These are phyloP conservation scores for Hymenotorrendiella dingleyae DNA, from an alignment of 2,329 filamentous ascomycete genomes.

Conservation along the genomic window DNA sequence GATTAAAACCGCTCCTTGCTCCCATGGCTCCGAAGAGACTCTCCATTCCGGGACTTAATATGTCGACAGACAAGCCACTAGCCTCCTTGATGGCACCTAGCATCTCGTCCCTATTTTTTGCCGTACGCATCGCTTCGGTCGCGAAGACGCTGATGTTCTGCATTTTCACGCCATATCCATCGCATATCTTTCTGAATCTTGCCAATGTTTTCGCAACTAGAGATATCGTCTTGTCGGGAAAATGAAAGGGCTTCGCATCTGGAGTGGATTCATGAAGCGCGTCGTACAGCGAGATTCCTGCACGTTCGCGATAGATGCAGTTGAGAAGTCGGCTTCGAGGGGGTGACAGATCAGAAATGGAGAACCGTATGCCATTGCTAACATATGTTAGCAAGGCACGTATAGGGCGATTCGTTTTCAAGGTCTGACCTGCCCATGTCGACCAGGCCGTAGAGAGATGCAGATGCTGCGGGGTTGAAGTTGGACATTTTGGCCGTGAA, in stretches of 20 bases:
- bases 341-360: conserved; percentile 74
- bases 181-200: conserved; percentile 66
- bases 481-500: conserved; percentile 24
- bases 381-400: conserved; percentile 7
- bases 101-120: conserved; percentile 67
- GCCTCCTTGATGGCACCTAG: conserved; percentile 54
- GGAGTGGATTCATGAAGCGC: conserved; percentile 53
- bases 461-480: conserved; percentile 14
- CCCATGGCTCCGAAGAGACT: conserved; percentile 79
- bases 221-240: conserved; percentile 52
- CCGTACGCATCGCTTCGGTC: conserved; percentile 82
- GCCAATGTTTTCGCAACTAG: conserved; percentile 61
- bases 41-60: conserved; percentile 75
- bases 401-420: background rate
- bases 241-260: conserved; percentile 31
- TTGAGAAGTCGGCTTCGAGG: conserved; percentile 65
- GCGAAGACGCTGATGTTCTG: conserved; percentile 69
- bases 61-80: conserved; percentile 62
- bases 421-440: conserved; percentile 32
- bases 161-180: conserved; percentile 60
- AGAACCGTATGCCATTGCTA: conserved; percentile 91
- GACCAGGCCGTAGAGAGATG: conserved; percentile 29
- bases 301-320: conserved; percentile 73
- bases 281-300: conserved; percentile 81
- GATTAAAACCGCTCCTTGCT: conserved; percentile 65